Base-by-base conservation (phyloP, 371 early-diverging fungal genomes). In the Zopfochytrium polystomum region DNA sequence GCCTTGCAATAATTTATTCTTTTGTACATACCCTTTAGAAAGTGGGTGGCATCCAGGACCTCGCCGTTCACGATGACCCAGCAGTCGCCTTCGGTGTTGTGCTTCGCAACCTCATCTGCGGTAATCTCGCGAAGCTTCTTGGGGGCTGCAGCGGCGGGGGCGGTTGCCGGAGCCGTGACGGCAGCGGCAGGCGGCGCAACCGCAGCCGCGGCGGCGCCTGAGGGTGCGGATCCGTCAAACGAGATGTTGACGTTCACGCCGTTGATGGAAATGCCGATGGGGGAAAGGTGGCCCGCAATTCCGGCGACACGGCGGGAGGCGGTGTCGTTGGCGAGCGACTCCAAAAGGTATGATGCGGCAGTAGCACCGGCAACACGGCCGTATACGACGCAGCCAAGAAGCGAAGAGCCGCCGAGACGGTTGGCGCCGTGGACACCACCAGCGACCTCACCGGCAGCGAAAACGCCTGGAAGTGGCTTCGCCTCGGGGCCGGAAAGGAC, bases 381-480 rank as follows among this genome's bases (percentile, higher is more conserved):
- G 81, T 88, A 96, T 53, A 96, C 97, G 23, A 93, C 95, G 71
- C 97, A 96, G 52, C 92, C 96, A 52, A 95, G 80, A 38, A 97
- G 82, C n/a, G 96, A 96, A 78, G 92, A 93, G 65, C 96, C 97
- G 59, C 94, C 98, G n/a, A 97, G 83, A 66, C 98, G 91, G 84
- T 95, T 96, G 60, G 93, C 94, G 57, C 98, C 98, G 79, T 97
- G 98, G 30, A 97, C 97, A 48, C 80, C 76, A 29, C 75, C 79
- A 53, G 77, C 79, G 49, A 71, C 66, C 64, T 79, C 76, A 61
- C 74, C 76, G 60, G 60, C 55, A 32, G 91, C 97, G 65, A 87
- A 91, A 54, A 96, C 80, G 66, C 97, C 95, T n/a, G 85, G 82
- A 32, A 91, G 85, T 31, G 83, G 74, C 65, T 51, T 50, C 20